Base-by-base conservation (phyloP, 1,284 basidiomycete genomes). In the Stygiomarasmius scandens region DNA sequence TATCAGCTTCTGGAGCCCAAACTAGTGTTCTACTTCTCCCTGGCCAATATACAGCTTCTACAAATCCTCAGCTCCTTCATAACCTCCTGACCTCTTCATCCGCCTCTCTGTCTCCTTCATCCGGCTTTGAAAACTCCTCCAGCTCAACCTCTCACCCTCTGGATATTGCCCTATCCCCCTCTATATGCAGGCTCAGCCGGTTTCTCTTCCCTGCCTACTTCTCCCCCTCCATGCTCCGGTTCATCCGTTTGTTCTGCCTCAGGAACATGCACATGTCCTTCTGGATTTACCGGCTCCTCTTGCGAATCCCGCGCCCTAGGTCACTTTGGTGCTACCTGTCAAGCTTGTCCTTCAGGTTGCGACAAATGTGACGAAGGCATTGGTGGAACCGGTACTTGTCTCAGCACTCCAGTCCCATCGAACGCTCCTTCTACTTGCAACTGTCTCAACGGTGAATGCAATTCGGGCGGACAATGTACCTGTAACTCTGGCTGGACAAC, bases 401-500 rank as follows among this genome's bases (percentile, higher is more conserved):
- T 19, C n/a, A n/a, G n/a, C n/a, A n/a, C 38, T 77, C 91, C 58
- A 70, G 73, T 11, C 69, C 81, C n/a, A 29, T 66, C 69, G 45
- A 84, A 84, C 60, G 74, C 79, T 2, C 82, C 87, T 0, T 77
- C 83, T 50, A 81, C 77, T 3, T 94, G 92, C 71, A 88, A 90
- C 64, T 94, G 92, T 66, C 61, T 86, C 51, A 93, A 93, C 63
- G 92, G 92, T 1, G 69, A 83, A 50, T 94, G 92, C 0, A 65
- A 43, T 36, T 48, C 78, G 1, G 80, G 83, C 59, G 87, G 87
- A 0, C 78, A 84, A 61, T 94, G 92, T 66, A 73, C 81, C 1
- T 94, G 92, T 66, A 88, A 87, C 63, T 67, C 85, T 0, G 92
- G 92, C 0, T 94, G 90, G 89, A 83, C 82, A 1, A 81, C 81